Conservation (phyloP, 139 green algal species). For the Chlamydomonas sp. region DNA sequence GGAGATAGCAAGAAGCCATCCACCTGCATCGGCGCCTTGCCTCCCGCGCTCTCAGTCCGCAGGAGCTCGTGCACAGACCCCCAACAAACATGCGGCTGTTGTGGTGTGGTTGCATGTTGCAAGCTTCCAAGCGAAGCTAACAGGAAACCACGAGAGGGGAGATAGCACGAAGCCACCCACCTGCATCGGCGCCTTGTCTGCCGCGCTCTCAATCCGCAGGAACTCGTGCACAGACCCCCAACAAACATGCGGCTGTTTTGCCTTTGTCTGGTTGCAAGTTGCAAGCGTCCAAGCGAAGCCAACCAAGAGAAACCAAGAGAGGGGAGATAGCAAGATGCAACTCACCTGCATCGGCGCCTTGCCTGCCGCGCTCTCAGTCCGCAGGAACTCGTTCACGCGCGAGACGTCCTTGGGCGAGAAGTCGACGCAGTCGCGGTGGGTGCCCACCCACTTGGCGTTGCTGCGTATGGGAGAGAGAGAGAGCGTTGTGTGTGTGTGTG, state of each 20-base stretch:
- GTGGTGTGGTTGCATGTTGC: too few species aligned
- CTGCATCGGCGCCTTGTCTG: not conserved
- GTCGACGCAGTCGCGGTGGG: slow-evolving; percentile 50
- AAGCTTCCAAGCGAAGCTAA: too few species aligned
- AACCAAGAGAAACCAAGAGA: too few species aligned
- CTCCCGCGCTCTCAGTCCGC: too few species aligned
- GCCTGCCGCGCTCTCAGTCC: slow-evolving; percentile 23
- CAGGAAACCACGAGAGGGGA: not conserved
- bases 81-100: too few species aligned
- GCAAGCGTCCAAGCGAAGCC: not conserved
- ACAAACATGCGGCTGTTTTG: not conserved
- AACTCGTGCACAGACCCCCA: not conserved
- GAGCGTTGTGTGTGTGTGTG: too few species aligned
- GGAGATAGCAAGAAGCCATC: too few species aligned
- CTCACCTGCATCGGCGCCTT: slow-evolving; percentile 22
- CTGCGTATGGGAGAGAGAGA: too few species aligned
- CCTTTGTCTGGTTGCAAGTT: not conserved
- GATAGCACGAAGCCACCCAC: not conserved
- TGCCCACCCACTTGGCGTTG: slow-evolving; percentile 57
- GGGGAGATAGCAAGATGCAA: not conserved
- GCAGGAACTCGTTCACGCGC: slow-evolving; percentile 45
- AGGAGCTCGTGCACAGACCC: too few species aligned
- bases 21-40: too few species aligned
- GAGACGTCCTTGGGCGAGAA: slow-evolving; percentile 70
- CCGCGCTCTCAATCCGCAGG: not conserved